Evolutionary conservation across 1,284 basidiomycete species (phyloP).

Genomic region (Boletus chippewaensis): DNA sequence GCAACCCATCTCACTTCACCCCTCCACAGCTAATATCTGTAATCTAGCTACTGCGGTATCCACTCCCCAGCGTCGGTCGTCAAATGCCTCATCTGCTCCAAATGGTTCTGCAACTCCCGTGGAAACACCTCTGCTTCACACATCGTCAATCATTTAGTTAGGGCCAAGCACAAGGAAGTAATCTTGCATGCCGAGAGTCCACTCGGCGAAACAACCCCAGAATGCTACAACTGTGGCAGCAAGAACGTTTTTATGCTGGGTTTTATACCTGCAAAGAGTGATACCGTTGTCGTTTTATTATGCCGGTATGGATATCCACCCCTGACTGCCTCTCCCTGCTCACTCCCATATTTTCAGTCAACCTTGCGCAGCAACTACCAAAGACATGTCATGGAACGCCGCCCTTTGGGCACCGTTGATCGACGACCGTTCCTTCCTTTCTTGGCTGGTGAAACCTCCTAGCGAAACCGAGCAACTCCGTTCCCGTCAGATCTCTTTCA

Average conservation of each 20-base stretch:
- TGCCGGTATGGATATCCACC: constrained; percentile 64
- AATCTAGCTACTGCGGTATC: constrained; percentile 90
- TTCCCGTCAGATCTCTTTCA: constrained; percentile 92
- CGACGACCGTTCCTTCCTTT: constrained; percentile 95
- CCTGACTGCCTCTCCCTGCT: constrained; percentile 1
- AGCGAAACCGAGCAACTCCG: constrained; percentile 92
- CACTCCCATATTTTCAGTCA: constrained; percentile 49
- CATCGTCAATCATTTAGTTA: constrained; percentile 98
- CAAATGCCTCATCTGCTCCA: constrained; percentile 91
- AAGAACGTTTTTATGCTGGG: constrained; percentile 99
- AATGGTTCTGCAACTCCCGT: constrained; percentile 99
- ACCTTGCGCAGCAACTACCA: constrained; percentile 95
- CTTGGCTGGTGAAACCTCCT: constrained; percentile 97
- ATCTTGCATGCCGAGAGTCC: constrained; percentile 93
- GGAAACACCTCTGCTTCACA: constrained; percentile 98
- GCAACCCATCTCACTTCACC: constrained; percentile 25
- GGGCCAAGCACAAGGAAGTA: constrained; percentile 99
- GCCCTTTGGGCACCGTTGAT: constrained; percentile 98
- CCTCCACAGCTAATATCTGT: constrained; percentile 8
- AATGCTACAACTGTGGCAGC: constrained; percentile 99
- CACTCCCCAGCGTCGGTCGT: constrained; percentile 97
- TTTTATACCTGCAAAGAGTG: constrained; percentile 98
- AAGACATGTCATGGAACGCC: constrained; percentile 98
- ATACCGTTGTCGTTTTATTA: constrained; percentile 97
- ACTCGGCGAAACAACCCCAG: constrained; percentile 94